Conservation (phyloP, 441 rosid species). For the Populus hybrid region DNA sequence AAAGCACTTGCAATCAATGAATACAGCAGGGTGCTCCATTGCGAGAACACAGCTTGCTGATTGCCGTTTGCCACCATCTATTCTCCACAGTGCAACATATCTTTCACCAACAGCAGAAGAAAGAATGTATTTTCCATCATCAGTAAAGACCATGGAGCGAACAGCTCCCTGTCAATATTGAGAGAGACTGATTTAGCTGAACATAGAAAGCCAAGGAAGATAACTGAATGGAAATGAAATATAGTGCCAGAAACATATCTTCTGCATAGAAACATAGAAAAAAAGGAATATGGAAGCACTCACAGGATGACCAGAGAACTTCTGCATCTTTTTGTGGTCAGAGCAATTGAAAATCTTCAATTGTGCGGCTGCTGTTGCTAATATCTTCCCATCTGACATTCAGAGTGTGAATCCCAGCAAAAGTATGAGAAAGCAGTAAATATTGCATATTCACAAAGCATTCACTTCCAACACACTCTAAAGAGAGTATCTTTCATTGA, state of each 20-base stretch:
- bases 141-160: conserved; percentile 67
- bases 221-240: conserved; percentile 7
- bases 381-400: conserved; percentile 65
- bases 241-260: not conserved
- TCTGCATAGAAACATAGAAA: not conserved
- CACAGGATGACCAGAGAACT: conserved; percentile 96
- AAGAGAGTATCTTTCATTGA: not conserved
- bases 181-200: conserved; percentile 12
- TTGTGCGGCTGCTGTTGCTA: conserved; percentile 84
- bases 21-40: conserved; percentile 92
- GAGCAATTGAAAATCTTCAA: conserved; percentile 68
- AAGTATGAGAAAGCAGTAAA: conserved; percentile 12
- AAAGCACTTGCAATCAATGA: conserved; percentile 59
- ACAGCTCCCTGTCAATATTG: conserved; percentile 65
- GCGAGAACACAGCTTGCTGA: conserved; percentile 92
- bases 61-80: conserved; percentile 66
- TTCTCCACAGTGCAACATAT: conserved; percentile 77
- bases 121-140: conserved; percentile 70
- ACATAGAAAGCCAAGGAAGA: conserved; percentile 3
- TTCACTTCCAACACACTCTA: not conserved
- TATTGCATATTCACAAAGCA: not conserved
- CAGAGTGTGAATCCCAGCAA: conserved; percentile 13
- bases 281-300: conserved; percentile 34
- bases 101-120: conserved; percentile 85
- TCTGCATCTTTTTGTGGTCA: conserved; percentile 75